Evolutionary conservation across 148 eudicot genomes (phyloP).

Genomic region (Chenopodium quinoa): DNA sequence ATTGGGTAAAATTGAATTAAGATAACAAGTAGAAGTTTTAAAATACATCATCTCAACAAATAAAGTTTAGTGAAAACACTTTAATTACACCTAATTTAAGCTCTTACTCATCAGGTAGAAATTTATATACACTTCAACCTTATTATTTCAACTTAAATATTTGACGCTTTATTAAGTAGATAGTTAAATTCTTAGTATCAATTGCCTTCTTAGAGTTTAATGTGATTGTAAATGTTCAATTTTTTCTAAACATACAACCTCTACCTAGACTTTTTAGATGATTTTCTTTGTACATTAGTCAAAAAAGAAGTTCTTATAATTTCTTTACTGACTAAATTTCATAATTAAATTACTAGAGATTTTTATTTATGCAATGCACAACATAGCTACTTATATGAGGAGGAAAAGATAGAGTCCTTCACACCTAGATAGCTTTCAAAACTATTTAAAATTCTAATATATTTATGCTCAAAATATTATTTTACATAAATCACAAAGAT

Average conservation of each 20-base stretch:
- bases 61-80: no score
- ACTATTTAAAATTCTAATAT: no score
- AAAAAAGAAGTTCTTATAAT: neutral
- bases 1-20: neutral
- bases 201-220: neutral
- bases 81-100: no score
- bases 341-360: neutral
- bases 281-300: neutral
- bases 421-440: no score
- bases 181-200: neutral
- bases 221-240: neutral
- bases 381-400: no score
- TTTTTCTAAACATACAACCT: neutral
- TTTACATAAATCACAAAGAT: no score
- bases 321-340: neutral
- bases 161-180: no score
- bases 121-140: no score
- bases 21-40: neutral
- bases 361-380: neutral
- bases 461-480: no score
- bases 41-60: neutral
- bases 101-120: no score
- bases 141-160: no score
- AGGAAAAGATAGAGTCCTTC: neutral
- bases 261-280: neutral